phyloP scores from a whole-genome alignment of 176 grass and related monocot genomes.

The Canna indica region DNA sequence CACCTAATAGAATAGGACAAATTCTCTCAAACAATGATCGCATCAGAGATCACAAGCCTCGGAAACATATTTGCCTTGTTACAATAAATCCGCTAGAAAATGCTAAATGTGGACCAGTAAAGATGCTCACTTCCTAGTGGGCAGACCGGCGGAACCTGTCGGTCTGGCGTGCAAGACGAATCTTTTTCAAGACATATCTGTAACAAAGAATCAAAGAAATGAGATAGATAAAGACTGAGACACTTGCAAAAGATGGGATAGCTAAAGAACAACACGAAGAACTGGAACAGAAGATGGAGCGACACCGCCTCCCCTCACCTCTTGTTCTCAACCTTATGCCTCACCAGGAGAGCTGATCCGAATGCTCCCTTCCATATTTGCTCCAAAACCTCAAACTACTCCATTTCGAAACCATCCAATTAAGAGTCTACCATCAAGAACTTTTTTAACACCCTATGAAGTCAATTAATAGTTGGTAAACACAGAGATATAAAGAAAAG shows the following conservation, averaged over 20 bases:
- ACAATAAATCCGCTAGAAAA: not conserved
- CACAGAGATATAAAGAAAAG: no score
- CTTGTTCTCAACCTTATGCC: conserved; percentile 79
- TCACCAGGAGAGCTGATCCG: conserved; percentile 72
- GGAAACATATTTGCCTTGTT: no score
- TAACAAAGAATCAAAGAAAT: conserved; percentile 5
- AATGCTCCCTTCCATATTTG: conserved; percentile 94
- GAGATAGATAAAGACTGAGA: no score
- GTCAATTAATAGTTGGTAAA: no score
- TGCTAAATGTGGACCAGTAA: not conserved
- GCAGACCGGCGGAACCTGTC: conserved; percentile 57
- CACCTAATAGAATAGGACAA: no score
- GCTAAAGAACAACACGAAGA: conserved; percentile 3
- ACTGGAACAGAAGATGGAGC: conserved; percentile 3
- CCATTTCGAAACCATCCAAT: conserved; percentile 35
- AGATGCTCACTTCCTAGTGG: conserved; percentile 55
- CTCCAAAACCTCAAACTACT: conserved; percentile 83
- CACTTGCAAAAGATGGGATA: not conserved
- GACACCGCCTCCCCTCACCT: conserved; percentile 34
- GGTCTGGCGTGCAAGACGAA: conserved; percentile 76
- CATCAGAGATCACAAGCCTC: no score
- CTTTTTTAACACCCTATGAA: no score
- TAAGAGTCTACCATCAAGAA: no score
- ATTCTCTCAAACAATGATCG: no score
- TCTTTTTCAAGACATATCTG: conserved; percentile 96